Base-by-base conservation (phyloP, 176 grass and related monocot genomes). In the Eleusine coracana region DNA sequence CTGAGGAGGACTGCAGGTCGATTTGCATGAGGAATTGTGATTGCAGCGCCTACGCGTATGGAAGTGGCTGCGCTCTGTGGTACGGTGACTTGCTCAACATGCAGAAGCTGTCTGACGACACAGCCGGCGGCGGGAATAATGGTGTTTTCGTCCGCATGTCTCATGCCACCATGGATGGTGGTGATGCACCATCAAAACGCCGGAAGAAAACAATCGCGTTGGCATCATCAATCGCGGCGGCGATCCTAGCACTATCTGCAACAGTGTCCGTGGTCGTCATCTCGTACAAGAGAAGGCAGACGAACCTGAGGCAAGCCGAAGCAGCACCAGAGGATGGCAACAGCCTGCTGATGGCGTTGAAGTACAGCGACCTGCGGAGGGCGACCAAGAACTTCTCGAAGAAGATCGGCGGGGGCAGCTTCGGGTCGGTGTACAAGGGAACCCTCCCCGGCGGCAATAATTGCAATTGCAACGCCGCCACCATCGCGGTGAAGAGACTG, bases 341-440 rank as follows among this genome's bases (percentile, higher is more conserved):
- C n/a, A n/a, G n/a, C 49, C 87, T 92, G 10, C 87, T 92, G 10
- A 34, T 84, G 81, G 14, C 70, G 12, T 84, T 89, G 68, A 59
- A 27, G 48, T 81, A 84, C 52, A 36, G 17, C 44, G 84, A 92
- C 59, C 39, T 87, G 54, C 64, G 45, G 65, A 86, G 27, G 54
- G 71, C 70, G 52, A 91, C 89, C 67, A 91, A 82, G n/a, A 91
- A 88, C 21, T 88, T 91, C 79, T 88, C 68, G 0, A 70, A 91
- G 40, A 88, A 48, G 58, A 34, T 94, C 68, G 92, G 86, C 52
- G 64, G 83, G 1, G 86, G 92, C 37, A 18, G 49, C 76, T 94
- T 91, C 55, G 86, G 91, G 3, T 89, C 89, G 2, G 89, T 94
- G 46, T 88, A 65, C 68, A 89, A 81, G 59, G 88, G 92, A 0